A percentile compares a stretch with the other conserved stretches of the same genome.
These are phyloP conservation scores for Setaria italica DNA, from an alignment of 202 grass and related monocot species.

Conservation along the genomic window DNA sequence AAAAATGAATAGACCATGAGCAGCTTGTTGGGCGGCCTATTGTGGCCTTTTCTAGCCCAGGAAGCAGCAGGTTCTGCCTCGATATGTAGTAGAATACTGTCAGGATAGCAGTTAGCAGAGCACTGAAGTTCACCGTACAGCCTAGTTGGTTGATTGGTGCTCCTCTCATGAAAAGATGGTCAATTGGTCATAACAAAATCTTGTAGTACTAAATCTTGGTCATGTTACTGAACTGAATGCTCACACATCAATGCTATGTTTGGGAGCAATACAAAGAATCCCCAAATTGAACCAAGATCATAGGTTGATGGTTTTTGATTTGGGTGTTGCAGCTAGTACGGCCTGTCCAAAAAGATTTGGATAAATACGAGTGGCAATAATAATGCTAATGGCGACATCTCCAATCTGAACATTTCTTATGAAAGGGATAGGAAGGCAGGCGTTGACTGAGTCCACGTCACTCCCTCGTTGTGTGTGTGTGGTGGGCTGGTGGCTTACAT, in stretches of 20 bases:
- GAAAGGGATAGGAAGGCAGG: neutral
- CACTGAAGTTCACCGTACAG: too few relatives aligned
- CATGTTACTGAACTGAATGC: too few relatives aligned
- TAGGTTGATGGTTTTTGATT: too few relatives aligned
- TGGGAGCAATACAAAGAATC: neutral
- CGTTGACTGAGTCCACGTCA: neutral
- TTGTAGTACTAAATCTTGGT: too few relatives aligned
- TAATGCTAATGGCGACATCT: neutral
- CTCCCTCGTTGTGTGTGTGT: neutral
- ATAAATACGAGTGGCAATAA: neutral
- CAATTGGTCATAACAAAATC: too few relatives aligned
- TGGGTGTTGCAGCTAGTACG: neutral
- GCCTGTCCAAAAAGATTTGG: neutral
- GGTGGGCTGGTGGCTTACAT: neutral
- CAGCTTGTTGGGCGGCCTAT: neutral
- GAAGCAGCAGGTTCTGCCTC: neutral
- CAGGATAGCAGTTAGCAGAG: too few relatives aligned
- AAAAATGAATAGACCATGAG: too few relatives aligned
- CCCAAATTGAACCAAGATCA: neutral
- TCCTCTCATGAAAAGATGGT: too few relatives aligned
- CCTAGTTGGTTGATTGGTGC: too few relatives aligned
- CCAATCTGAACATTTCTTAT: conserved; percentile 9
- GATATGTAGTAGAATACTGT: too few relatives aligned
- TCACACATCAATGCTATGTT: neutral
- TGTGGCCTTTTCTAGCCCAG: neutral